phyloP scores from a whole-genome alignment of 441 rosid species.

The Dalechampia spathulata region DNA sequence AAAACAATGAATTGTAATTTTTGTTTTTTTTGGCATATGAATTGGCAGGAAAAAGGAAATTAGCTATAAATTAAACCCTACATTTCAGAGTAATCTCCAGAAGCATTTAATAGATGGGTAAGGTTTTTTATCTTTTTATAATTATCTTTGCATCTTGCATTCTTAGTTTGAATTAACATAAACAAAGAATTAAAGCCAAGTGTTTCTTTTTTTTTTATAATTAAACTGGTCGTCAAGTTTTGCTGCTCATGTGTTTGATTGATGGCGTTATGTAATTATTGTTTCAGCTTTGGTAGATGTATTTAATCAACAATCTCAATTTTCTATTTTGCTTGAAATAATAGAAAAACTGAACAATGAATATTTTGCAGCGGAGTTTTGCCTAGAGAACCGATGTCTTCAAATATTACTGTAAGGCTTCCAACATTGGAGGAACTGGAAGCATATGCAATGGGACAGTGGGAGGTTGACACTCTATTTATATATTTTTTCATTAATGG shows the following conservation, averaged over 20 bases:
- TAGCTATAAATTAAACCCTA: slow-evolving; percentile 60
- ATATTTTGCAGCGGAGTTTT: slow-evolving; percentile 60
- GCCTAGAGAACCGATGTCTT: slow-evolving; percentile 89
- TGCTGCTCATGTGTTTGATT: background rate
- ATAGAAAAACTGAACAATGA: no score
- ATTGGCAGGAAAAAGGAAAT: slow-evolving; percentile 62
- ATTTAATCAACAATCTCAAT: no score
- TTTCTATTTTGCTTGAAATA: no score
- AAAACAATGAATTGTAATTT: no score
- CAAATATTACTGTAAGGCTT: slow-evolving; percentile 44
- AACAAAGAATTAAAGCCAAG: background rate
- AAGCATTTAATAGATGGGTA: slow-evolving; percentile 72
- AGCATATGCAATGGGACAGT: slow-evolving; percentile 70
- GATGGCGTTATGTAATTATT: slow-evolving; percentile 7
- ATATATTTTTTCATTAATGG: slow-evolving; percentile 14
- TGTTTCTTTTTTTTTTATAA: no score
- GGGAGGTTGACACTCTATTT: slow-evolving; percentile 69
- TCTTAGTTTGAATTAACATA: slow-evolving; percentile 3
- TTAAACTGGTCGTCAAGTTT: background rate
- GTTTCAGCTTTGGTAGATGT: background rate
- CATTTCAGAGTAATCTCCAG: slow-evolving; percentile 76
- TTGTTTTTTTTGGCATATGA: background rate
- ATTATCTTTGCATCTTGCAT: background rate
- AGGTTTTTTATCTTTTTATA: slow-evolving; percentile 1
- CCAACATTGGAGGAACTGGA: slow-evolving; percentile 78